A percentile compares a stretch with the other conserved stretches of the same genome.
Conservation (phyloP, 2,329 filamentous ascomycete genomes). For the Parastagonospora nodorum region DNA sequence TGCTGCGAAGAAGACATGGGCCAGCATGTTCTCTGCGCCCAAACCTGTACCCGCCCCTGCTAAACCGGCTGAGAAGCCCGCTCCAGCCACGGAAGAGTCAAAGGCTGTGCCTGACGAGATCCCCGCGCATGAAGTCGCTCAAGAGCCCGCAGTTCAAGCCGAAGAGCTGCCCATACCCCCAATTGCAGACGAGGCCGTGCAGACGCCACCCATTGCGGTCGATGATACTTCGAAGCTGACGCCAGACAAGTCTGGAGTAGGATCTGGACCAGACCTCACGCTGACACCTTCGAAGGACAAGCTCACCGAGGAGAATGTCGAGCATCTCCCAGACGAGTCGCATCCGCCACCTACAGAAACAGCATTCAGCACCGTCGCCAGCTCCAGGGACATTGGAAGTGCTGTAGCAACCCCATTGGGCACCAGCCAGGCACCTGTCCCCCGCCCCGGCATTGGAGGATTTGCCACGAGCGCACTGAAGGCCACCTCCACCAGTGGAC, state of each 20-base stretch:
- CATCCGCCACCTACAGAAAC: conserved; percentile 78
- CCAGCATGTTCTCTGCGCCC: conserved; percentile 58
- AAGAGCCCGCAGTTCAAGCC: conserved; percentile 45
- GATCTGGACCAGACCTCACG: conserved; percentile 55
- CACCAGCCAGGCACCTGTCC: conserved; percentile 59
- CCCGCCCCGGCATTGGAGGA: conserved; percentile 69
- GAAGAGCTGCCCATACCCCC: conserved; percentile 49
- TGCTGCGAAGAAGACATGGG: conserved; percentile 58
- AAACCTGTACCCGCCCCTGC: conserved; percentile 52
- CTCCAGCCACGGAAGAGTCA: conserved; percentile 46
- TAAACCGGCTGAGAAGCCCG: conserved; percentile 43
- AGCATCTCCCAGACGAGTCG: conserved; percentile 84
- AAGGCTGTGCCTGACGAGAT: conserved; percentile 39
- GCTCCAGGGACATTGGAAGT: conserved; percentile 74
- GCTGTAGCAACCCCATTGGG: conserved; percentile 65
- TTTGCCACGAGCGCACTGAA: conserved; percentile 84
- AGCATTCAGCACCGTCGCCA: conserved; percentile 84
- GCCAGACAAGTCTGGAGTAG: conserved; percentile 51
- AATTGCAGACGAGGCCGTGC: conserved; percentile 43
- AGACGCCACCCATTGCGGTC: conserved; percentile 32
- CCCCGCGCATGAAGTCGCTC: conserved; percentile 46
- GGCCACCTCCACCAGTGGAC: conserved; percentile 63
- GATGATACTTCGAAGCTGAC: conserved; percentile 35
- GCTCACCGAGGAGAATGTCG: conserved; percentile 89
- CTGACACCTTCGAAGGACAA: conserved; percentile 77